These are phyloP conservation scores for Alternaria sp. DNA, from an alignment of 2,329 filamentous ascomycete genomes.

Conservation along the genomic window DNA sequence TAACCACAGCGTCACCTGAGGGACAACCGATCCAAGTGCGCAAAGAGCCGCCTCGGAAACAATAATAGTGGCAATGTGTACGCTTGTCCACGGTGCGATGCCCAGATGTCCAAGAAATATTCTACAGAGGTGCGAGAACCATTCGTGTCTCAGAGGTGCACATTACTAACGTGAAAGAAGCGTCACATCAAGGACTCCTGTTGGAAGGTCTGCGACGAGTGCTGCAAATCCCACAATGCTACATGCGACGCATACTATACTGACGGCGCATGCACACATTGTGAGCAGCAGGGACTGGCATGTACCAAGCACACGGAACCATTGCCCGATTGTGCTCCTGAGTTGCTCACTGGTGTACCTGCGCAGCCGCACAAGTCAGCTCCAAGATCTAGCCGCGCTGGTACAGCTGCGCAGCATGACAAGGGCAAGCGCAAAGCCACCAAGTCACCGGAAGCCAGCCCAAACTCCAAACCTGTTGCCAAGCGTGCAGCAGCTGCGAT, in stretches of 20 bases:
- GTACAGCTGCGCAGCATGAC: neutral
- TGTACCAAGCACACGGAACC: conserved; percentile 22
- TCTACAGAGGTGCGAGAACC: conserved; percentile 6
- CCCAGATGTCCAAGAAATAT: conserved; percentile 9
- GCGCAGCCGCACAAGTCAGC: neutral
- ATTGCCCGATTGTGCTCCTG: conserved; percentile 6
- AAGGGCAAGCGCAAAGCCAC: conserved; percentile 17
- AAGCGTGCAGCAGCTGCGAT: conserved; percentile 1
- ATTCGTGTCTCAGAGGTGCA: neutral
- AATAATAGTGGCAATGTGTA: conserved; percentile 1
- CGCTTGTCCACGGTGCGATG: conserved; percentile 19
- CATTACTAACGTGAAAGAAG: conserved; percentile 9
- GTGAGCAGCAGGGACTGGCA: conserved; percentile 6
- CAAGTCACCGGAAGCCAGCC: conserved; percentile 14
- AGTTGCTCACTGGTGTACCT: neutral
- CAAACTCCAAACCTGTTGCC: conserved; percentile 10
- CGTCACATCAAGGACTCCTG: conserved; percentile 15
- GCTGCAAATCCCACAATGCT: conserved; percentile 6
- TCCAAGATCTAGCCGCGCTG: neutral
- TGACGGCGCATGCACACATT: conserved; percentile 18
- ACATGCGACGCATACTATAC: conserved; percentile 17
- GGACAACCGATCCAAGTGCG: conserved; percentile 10
- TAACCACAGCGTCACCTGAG: conserved; percentile 8
- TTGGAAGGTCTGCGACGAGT: conserved; percentile 32
- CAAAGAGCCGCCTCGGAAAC: neutral